These are phyloP conservation scores for Annulohypoxylon truncatum DNA, from an alignment of 2,329 filamentous ascomycete genomes.

Conservation along the genomic window DNA sequence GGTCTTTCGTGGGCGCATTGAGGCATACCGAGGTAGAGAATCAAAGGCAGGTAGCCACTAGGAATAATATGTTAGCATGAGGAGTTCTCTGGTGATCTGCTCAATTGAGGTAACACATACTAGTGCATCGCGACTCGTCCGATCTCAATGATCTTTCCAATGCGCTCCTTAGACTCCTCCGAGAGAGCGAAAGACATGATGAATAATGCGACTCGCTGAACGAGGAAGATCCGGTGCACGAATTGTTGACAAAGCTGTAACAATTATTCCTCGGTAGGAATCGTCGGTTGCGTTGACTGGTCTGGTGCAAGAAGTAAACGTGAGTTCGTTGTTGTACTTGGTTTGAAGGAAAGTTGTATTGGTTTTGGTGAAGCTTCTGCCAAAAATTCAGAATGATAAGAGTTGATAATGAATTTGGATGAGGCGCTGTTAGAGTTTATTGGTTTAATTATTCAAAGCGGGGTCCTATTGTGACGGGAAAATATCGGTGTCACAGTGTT, in stretches of 20 bases:
- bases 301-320: not conserved
- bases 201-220: constrained; percentile 35
- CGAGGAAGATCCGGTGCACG: not conserved
- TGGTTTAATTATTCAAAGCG: not conserved
- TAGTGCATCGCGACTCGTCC: constrained; percentile 96
- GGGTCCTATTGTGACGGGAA: constrained; percentile 4
- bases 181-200: constrained; percentile 77
- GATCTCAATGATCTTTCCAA: constrained; percentile 94
- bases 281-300: not conserved
- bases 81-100: not conserved
- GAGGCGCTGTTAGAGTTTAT: not conserved
- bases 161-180: constrained; percentile 99
- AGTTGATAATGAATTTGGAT: not conserved
- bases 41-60: constrained; percentile 94
- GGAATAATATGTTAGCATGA: constrained; percentile 52
- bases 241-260: not conserved
- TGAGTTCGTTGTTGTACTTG: not conserved
- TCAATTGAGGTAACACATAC: constrained; percentile 63
- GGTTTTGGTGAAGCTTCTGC: constrained; percentile 7
- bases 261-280: not conserved
- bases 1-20: constrained; percentile 19
- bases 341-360: not conserved
- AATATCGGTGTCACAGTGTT: constrained; percentile 1
- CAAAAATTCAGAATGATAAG: constrained; percentile 36
- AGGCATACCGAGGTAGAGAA: constrained; percentile 89